Evolutionary conservation across 192 early-diverging fungal genomes (phyloP), one percentile per base, ranked within the genome.

Genomic region (Linnemannia elongata): DNA sequence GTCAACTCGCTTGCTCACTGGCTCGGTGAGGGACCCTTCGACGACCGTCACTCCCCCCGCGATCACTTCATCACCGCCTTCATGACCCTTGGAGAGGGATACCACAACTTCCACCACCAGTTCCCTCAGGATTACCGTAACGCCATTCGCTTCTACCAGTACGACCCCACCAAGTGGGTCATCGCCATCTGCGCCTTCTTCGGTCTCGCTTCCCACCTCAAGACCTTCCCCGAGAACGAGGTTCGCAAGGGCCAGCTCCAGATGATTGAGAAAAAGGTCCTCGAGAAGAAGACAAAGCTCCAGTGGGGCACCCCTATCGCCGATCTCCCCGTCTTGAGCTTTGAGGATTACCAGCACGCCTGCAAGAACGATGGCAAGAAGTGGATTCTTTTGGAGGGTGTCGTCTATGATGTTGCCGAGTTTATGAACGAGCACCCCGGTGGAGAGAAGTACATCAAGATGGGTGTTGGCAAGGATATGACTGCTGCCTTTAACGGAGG

Each of bases 351-450:
- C 88, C 88, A 94, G 85, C 73, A 77, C 24, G 72, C 76, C 54
- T 81, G 83, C 92, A 93, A 84, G 88, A 92, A 75, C 81, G 85
- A 95, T 60, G 91, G 92, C 76, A 93, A 93, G 81, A 93, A 95
- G 79, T 96, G 95, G 92, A 91, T 97, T 76, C 90, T 97, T 47
- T 93, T 99, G 52, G 96, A 97, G 82, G 95, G 94, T 78, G 91
- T 94, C 55, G 90, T 97, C 79, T 96, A 98, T 85, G 95, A 98
- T 87, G 94, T 99, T 63, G 89, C 92, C 52, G 87, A 94, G 45
- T 99, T 99, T 85, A 93, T 96, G 78, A 87, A 95, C 75, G 94
- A 98, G 79, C 98, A 99, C 87, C 98, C 98, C 27, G 98, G 98
- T 83, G 98, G 98, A 80, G 86, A 88, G 54, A 92, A 94, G 52